Evolutionary conservation across 495 filamentous ascomycete species (phyloP), one percentile per base, ranked within the genome.

Genomic region (Penicillium coprophilum): DNA sequence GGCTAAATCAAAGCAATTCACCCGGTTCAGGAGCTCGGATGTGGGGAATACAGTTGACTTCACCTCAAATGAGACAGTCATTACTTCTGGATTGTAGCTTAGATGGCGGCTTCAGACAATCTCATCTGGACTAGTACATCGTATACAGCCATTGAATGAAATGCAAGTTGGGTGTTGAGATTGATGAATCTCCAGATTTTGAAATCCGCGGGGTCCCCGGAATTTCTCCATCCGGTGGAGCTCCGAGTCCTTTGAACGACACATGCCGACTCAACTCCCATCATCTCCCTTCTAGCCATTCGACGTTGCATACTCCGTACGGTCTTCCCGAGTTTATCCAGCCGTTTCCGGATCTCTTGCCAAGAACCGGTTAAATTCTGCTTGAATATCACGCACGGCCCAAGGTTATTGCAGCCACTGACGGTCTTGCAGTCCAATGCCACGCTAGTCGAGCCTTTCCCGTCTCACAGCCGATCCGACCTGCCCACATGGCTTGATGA

Each of bases 1-100:
- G 57, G 57, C 57, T 59, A 59, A 59, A 59, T 55, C 20, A 19
- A 46, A 3, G 40, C 21, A 8, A 30, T 59, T 55, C 56, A 59
- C 12, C 56, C 50, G 50, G 34, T 2, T 23, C 31, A 15, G 40
- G 3, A 34, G 19, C 19, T 44, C 30, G 30, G 27, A n/a, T 17
- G 39, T 40, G 50, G 40, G 39, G 30, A 39, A 17, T 8, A 27
- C 2, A 2, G 17, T 19, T 27, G 44, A 38, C 20, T 24, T 39
- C 2, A 24, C 20, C 31, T 23, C 31, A 31, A 36, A 9, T 50
- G 3, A 38, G 3, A 38, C 12, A n/a, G 31, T 23, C 13, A 39
- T 24, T 15, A 15, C 19, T 6, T 39, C 28, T 21, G 13, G 24
- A 9, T 4, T 32, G 12, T 19, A 8, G 53, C 13, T 13, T 2